Evolutionary conservation across 2,329 filamentous ascomycete genomes (phyloP), one percentile per base, ranked within the genome.

Genomic region (Clarireedia hainanense): DNA sequence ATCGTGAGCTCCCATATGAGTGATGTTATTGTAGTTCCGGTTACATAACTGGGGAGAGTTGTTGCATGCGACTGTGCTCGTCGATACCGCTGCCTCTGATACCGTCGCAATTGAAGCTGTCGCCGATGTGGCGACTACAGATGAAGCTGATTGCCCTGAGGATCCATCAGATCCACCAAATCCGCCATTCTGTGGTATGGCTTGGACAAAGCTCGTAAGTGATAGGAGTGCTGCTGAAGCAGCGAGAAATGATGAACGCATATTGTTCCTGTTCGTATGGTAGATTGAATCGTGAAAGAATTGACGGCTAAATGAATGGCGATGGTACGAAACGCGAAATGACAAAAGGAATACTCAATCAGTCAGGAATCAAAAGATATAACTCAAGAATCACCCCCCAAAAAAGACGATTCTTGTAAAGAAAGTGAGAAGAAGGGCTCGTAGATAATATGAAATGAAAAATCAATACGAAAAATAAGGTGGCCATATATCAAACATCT

Each of bases 1-100:
- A 71, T 88, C 78, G 70, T 88, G 85, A 6, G 84, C 76, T 24
- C 83, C 85, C 66, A 92, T 80, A 69, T 91, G 80, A 3, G 88
- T 91, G 63, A 94, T 80, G 62, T 86, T 82, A 72, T 83, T 84
- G 74, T 94, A 94, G 17, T 80, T 73, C 60, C 81, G 81, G 59
- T 73, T 75, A 75, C 89, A 94, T 42, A 94, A 79, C 45, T 77
- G 73, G 0, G 88, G 86, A 0, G 86, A 90, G 75, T 92, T 92
- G 74, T 94, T 94, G 79, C 89, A 94, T 26, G 65, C 65, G 40
- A 59, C 58, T 45, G 64, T 63, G 30, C 58, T 57, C 20, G 66
- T 63, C 50, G 64, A 57, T n/a, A 47, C 55, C 24, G 60, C 60
- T 39, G 64, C 60, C 52, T 59, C 34, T 17, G 60, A 58, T 7